Evolutionary conservation across 2,329 filamentous ascomycete genomes (phyloP), one percentile per base, ranked within the genome.

Genomic region (Fusarium armeniacum): DNA sequence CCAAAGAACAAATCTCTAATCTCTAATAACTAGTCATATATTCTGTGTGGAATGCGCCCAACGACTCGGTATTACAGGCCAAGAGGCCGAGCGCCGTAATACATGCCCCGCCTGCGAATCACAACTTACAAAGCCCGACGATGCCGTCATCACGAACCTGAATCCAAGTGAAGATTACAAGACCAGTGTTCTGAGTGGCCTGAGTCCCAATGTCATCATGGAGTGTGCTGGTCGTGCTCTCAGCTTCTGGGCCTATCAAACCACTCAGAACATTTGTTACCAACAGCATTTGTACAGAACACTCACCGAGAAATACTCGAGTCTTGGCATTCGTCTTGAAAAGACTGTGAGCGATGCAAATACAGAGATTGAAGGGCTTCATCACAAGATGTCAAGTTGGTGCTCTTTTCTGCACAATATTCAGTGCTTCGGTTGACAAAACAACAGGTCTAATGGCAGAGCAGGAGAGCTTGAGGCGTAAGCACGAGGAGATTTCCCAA

Each of bases 141-240:
- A 97, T 81, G 92, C 90, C 6, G 88, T 92, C 12, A 83, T 90
- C 22, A 87, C 90, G 1, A 86, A 89, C 32, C 84, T 98, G 41
- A 92, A 90, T 64, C 93, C 93, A 0, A 90, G 89, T 0, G 94
- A 98, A 74, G 93, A 97, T 70, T 97, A 96, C 83, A 97, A 97
- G 79, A 93, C 92, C 0, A 94, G 90, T 64, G 87, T 97, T 1
- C 83, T 98, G 13, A 93, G 92, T 75, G 95, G 95, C 0, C 81
- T 98, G 1, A 92, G 89, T 64, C 95, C 95, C 1, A 90, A 86
- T 35, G 85, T 90, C 32, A 92, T 98, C 68, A 93, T 97, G 86
- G 94, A 97, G 73, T 97, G 93, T 78, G 91, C 93, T 24, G 89
- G 91, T 7, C 86, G 92, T 70, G 93, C 91, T 2, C 79, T 97